phyloP scores from a whole-genome alignment of 1,284 basidiomycete genomes.

The Apiotrichum siamense region DNA sequence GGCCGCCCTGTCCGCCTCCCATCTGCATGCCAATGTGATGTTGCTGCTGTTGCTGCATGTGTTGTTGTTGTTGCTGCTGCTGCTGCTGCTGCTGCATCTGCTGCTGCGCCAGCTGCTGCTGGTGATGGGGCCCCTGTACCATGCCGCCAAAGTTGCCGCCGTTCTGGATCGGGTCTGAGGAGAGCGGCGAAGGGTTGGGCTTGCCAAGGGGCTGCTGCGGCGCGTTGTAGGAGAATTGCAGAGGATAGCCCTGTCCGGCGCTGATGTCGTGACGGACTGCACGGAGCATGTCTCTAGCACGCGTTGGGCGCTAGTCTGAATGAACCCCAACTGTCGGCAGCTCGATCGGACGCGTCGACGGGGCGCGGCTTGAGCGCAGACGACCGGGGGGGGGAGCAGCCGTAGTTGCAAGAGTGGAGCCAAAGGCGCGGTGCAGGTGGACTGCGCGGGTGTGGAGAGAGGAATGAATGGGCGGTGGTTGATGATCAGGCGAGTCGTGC shows the following conservation, averaged over 20 bases:
- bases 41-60: slow-evolving; percentile 8
- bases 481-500: too few relatives aligned
- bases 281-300: slow-evolving; percentile 6
- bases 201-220: slow-evolving; percentile 8
- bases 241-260: slow-evolving; percentile 12
- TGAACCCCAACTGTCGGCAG: too few relatives aligned
- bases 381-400: too few relatives aligned
- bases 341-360: too few relatives aligned
- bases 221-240: slow-evolving; percentile 1
- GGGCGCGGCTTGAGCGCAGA: too few relatives aligned
- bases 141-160: slow-evolving; percentile 5
- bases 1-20: slow-evolving; percentile 1
- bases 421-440: too few relatives aligned
- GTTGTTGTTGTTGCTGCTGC: slow-evolving; percentile 11
- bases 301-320: too few relatives aligned
- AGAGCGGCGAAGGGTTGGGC: background rate
- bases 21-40: slow-evolving; percentile 9
- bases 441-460: too few relatives aligned
- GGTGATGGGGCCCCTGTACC: slow-evolving; percentile 5
- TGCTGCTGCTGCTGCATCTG: slow-evolving; percentile 2
- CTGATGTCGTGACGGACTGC: slow-evolving; percentile 8
- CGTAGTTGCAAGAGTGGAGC: too few relatives aligned
- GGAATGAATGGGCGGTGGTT: too few relatives aligned
- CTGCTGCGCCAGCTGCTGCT: slow-evolving; percentile 2
- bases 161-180: slow-evolving; percentile 10